Evolutionary conservation across 371 early-diverging fungal species (phyloP), one percentile per base, ranked within the genome.

Genomic region (Actinomortierella wolfii): DNA sequence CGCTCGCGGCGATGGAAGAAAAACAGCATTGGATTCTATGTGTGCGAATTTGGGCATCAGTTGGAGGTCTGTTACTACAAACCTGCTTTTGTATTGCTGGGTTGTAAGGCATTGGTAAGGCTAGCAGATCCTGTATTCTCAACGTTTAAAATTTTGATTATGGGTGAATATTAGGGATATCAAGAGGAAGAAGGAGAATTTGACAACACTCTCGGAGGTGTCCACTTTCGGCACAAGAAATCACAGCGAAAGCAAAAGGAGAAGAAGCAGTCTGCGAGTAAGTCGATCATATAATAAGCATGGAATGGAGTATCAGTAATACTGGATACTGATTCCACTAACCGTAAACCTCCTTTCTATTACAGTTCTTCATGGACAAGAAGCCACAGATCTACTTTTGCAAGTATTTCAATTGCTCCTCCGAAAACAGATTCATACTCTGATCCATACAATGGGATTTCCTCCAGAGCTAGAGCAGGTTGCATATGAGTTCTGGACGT

Each of bases 111-210:
- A 34, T 6, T 6, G 11, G 34, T 34, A 11, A 34, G 34, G n/a
- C n/a, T 11, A 11, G 11, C 11, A 34, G 34, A 34, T 34, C 34
- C n/a, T n/a, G n/a, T n/a, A n/a, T n/a, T n/a, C n/a, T n/a, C n/a
- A n/a, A n/a, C 11, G 34, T 34, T 34, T 34, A 6, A 11, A 6
- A 34, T 34, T 34, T 11, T 34, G 34, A 4, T 11, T 34, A 11
- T 34, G 4, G 15, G 28, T 53, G 39, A 3, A 39, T 5, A 46
- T n/a, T 58, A 73, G 73, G 73, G 73, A 6, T 55, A 57, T 17
- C 73, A 66, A 62, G 63, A 66, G 23, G 67, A 66, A 42, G 73
- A 62, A 7, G 56, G 59, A 13, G 73, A 73, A 18, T 62, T 53
- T 20, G 56, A 59, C 40, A 49, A 25, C 5, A 42, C 17, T 17